Percentiles rank a stretch among this genome's conserved stretches.
Conservation (phyloP, 1,284 basidiomycete species). For the Boletus subluridellus region DNA sequence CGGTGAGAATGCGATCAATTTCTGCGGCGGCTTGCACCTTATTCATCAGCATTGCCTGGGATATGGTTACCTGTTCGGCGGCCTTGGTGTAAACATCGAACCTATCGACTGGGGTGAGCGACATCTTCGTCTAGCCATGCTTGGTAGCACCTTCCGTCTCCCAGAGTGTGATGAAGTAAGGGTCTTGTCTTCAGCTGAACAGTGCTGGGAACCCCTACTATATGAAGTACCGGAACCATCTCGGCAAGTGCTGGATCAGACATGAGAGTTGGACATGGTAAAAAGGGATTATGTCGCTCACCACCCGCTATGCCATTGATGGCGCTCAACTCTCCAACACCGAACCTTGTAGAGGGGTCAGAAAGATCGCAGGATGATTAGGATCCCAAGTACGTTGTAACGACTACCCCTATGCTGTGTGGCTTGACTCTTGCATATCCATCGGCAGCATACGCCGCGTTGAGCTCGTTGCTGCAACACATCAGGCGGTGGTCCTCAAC, state of each 20-base stretch:
- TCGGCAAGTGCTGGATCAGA: constrained; percentile 68
- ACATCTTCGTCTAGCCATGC: not conserved
- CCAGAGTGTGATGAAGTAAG: constrained; percentile 83
- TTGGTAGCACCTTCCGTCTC: constrained; percentile 62
- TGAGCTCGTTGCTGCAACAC: constrained; percentile 71
- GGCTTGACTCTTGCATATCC: constrained; percentile 88
- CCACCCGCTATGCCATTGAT: constrained; percentile 78
- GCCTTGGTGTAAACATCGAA: constrained; percentile 80
- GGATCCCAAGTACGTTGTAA: constrained; percentile 60
- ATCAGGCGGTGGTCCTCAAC: not conserved
- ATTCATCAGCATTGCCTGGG: constrained; percentile 60
- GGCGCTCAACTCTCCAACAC: constrained; percentile 86
- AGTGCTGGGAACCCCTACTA: constrained; percentile 85
- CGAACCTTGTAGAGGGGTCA: constrained; percentile 59
- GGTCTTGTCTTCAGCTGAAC: constrained; percentile 65
- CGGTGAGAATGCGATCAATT: constrained; percentile 78
- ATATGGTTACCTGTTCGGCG: constrained; percentile 70
- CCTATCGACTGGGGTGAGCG: constrained; percentile 33
- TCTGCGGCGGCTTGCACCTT: constrained; percentile 57
- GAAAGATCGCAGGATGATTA: not conserved
- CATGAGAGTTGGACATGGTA: not conserved
- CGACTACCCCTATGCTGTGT: constrained; percentile 66
- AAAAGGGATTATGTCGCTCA: constrained; percentile 21
- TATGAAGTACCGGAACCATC: constrained; percentile 88
- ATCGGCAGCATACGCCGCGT: constrained; percentile 89